A percentile compares a stretch with the other conserved stretches of the same genome.
Evolutionary conservation across 768 basidiomycete genomes (phyloP).

Genomic region (Lactarius quietus): DNA sequence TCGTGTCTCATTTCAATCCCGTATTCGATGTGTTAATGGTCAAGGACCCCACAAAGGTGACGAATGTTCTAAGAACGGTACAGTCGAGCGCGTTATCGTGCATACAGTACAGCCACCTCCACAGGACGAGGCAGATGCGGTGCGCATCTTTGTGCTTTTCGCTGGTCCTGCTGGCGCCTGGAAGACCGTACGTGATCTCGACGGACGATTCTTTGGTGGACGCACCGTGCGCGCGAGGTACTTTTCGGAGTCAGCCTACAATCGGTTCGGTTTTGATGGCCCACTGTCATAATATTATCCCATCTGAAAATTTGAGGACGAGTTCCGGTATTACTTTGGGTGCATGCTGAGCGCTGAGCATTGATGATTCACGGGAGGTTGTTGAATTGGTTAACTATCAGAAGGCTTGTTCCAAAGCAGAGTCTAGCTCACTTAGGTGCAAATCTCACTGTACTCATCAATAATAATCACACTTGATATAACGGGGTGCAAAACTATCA

Average conservation of each 20-base stretch:
- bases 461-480: background rate
- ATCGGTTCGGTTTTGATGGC: constrained; percentile 47
- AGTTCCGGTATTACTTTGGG: background rate
- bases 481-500: background rate
- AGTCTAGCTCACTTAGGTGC: background rate
- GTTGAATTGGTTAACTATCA: background rate
- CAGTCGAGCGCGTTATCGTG: constrained; percentile 85
- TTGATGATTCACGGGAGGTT: background rate
- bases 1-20: constrained; percentile 28
- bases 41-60: constrained; percentile 50
- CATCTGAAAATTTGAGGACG: background rate
- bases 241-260: constrained; percentile 61
- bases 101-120: constrained; percentile 72
- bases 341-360: background rate
- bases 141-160: constrained; percentile 90
- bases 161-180: constrained; percentile 91
- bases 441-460: background rate
- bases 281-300: constrained; percentile 31
- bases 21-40: constrained; percentile 10
- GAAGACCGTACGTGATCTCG: constrained; percentile 91
- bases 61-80: constrained; percentile 87
- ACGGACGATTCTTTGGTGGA: constrained; percentile 91
- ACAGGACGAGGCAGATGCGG: constrained; percentile 65
- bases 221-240: constrained; percentile 78
- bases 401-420: background rate